phyloP scores from a whole-genome alignment of 2,329 filamentous ascomycete species.

The Aspergillus sp. region DNA sequence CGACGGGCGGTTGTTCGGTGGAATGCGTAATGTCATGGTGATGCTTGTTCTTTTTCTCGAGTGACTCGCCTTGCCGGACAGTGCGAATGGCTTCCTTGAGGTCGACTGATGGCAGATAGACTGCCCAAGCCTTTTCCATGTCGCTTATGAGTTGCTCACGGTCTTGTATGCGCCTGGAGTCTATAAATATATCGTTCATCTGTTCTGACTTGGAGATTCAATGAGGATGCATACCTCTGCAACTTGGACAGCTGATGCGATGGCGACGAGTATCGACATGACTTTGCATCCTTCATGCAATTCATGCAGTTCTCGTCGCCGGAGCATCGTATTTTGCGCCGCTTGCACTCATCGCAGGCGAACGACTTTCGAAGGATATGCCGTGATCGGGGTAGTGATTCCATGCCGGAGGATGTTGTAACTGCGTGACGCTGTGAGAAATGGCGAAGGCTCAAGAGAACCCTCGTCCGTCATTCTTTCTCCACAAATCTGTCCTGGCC shows the following conservation, averaged over 20 bases:
- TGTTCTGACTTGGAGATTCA: background rate
- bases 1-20: constrained; percentile 23
- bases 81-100: constrained; percentile 23
- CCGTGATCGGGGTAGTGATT: constrained; percentile 12
- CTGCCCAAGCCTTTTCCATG: constrained; percentile 23
- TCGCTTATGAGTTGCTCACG: constrained; percentile 18
- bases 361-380: constrained; percentile 25
- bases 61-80: constrained; percentile 12
- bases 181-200: background rate
- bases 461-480: background rate
- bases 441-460: background rate
- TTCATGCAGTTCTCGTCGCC: constrained; percentile 25
- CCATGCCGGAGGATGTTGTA: background rate
- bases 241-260: constrained; percentile 22
- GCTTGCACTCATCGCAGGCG: constrained; percentile 27
- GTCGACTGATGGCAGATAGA: constrained; percentile 23
- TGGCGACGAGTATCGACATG: constrained; percentile 25
- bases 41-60: constrained; percentile 14
- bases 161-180: constrained; percentile 22
- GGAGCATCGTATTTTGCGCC: constrained; percentile 27
- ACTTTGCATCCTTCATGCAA: constrained; percentile 23
- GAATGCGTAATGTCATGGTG: constrained; percentile 21
- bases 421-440: background rate
- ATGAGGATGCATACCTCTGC: constrained; percentile 16
- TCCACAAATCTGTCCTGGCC: background rate